Percentiles rank a stretch among this genome's conserved stretches.
Conservation (phyloP, 306 rosid species). For the Cicer yamashitae region DNA sequence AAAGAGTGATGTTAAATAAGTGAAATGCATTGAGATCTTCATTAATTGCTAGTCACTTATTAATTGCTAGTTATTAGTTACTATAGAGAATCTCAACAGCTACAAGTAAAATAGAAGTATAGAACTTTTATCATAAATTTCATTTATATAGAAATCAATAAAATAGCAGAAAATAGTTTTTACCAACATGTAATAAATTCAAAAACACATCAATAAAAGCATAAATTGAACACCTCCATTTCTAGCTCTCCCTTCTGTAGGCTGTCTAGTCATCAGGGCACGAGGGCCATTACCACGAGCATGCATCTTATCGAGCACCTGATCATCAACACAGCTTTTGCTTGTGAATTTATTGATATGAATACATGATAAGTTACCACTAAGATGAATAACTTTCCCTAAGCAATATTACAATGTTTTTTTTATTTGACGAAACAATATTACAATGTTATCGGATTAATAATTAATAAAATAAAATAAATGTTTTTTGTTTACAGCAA, state of each 20-base stretch:
- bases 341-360: constrained; percentile 34
- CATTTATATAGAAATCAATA: neutral
- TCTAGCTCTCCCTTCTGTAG: constrained; percentile 93
- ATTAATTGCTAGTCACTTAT: neutral
- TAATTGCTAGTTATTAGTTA: neutral
- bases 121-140: neutral
- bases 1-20: constrained; percentile 7
- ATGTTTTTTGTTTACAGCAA: too few species aligned
- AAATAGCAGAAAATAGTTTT: constrained; percentile 27
- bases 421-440: neutral
- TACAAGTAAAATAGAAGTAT: neutral
- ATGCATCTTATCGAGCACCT: constrained; percentile 97
- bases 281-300: constrained; percentile 94
- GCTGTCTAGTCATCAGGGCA: constrained; percentile 79
- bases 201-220: constrained; percentile 14
- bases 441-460: neutral
- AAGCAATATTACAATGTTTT: constrained; percentile 15
- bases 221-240: constrained; percentile 75
- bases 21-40: too few species aligned
- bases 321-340: constrained; percentile 35
- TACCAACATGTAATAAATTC: constrained; percentile 10
- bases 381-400: neutral
- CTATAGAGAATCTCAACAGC: constrained; percentile 12
- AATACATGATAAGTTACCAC: constrained; percentile 15
- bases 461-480: neutral